Base-by-base conservation (phyloP, 192 early-diverging fungal species). In the Backusella mclennaniae region DNA sequence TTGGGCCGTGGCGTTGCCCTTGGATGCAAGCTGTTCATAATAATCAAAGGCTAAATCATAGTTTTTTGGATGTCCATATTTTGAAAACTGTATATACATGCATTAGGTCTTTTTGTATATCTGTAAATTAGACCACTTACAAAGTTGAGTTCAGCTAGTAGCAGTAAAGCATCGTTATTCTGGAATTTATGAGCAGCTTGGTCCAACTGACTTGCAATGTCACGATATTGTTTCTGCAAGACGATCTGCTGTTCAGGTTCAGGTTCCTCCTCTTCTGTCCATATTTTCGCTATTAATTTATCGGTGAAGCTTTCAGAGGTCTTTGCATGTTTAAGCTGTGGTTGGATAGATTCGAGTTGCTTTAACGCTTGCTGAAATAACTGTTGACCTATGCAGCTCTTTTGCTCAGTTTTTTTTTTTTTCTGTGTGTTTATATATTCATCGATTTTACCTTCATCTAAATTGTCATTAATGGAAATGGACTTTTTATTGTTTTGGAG, bases 1-100 rank as follows among this genome's bases (percentile, higher is more conserved):
- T 77, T 96, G 98, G 17, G 94, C 96, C 14, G 91, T 87, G 3
- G 93, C 87, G 79, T 95, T 92, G 68, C 96, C 97, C 33, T 84
- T 89, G 36, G 87, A 81, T 2, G 93, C 91, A 36, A 95, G 84
- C 46, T 76, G 38, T 69, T 81, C 73, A 79, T 93, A 96, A 73
- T 91, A 86, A 17, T 83, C 68, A 73, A 92, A 91, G 33, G 95
- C 93, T 17, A 80, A 71, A 1, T 79, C 69, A 15, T 89, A 76
- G 79, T 95, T 89, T 23, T 89, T 84, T 2, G 80, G 81, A 23
- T 85, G 77, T 23, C 82, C 82, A 76, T 90, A 94, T 69, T 86
- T 81, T 15, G 88, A 90, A 73, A 89, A 92, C 90, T 88, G 81
- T 31, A 41, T 17, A 52, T 21, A 49, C 15, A 36, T 36, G 38